phyloP scores from a whole-genome alignment of 1,284 basidiomycete species.

The Trichosporon sp. region DNA sequence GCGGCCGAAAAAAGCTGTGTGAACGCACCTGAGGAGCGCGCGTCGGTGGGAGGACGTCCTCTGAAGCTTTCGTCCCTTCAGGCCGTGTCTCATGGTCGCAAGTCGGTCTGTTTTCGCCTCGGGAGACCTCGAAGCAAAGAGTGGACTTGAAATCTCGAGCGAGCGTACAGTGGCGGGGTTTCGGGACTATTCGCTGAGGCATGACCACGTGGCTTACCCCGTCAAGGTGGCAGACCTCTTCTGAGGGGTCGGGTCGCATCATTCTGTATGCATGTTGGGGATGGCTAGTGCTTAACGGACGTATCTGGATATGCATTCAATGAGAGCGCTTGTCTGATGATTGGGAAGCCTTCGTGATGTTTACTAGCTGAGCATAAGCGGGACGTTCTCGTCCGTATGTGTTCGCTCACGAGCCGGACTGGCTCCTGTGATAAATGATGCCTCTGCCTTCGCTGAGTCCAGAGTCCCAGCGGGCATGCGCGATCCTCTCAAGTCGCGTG shows the following conservation, averaged over 20 bases:
- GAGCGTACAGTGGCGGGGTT: slow-evolving; percentile 2
- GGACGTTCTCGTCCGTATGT: no score
- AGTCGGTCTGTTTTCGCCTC: slow-evolving; percentile 1
- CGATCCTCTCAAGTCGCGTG: no score
- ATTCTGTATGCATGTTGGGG: background rate
- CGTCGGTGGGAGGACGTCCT: slow-evolving; percentile 78
- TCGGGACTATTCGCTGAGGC: background rate
- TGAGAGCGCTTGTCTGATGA: no score
- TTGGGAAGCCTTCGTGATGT: no score
- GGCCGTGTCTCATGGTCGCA: slow-evolving; percentile 76
- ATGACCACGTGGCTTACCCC: background rate
- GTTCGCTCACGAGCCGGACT: no score
- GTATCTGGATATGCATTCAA: no score
- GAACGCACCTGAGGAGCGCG: slow-evolving; percentile 70
- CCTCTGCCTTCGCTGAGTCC: no score
- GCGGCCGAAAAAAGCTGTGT: background rate
- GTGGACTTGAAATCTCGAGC: slow-evolving; percentile 5
- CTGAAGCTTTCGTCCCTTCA: slow-evolving; percentile 81
- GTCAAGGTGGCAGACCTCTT: background rate
- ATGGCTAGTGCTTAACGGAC: no score
- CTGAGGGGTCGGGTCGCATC: no score
- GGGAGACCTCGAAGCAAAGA: background rate
- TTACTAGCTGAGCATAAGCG: no score
- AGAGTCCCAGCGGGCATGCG: no score
- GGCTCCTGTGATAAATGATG: no score